Conservation (phyloP, 108 stramenopile genomes). For the Skeletonema potamos region DNA sequence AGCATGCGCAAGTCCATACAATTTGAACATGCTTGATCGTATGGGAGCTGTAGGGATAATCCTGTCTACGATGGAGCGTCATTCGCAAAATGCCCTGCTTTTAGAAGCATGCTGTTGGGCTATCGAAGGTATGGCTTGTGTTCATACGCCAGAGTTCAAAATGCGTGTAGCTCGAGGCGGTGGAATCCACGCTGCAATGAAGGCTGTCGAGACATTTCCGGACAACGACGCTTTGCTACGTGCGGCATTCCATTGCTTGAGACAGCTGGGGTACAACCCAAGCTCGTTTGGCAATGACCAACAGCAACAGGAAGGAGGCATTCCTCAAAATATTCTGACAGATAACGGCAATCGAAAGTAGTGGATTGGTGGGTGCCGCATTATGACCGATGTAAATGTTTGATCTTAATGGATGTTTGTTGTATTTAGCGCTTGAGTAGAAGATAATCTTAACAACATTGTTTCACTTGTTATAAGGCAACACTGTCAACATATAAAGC, state of each 20-base stretch:
- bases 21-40: conserved; percentile 39
- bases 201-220: conserved; percentile 38
- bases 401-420: no score
- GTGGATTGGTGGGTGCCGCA: no score
- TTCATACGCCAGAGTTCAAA: conserved; percentile 17
- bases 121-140: conserved; percentile 27
- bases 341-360: background rate
- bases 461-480: no score
- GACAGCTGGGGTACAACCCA: conserved; percentile 41
- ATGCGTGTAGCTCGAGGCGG: conserved; percentile 28
- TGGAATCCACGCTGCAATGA: conserved; percentile 41
- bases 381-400: no score
- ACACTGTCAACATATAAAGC: no score
- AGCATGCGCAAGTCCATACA: conserved; percentile 29
- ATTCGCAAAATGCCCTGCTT: conserved; percentile 25
- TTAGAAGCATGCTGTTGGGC: conserved; percentile 46
- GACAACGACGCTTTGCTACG: conserved; percentile 35
- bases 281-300: conserved; percentile 18
- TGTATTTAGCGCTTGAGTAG: no score
- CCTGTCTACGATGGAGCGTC: conserved; percentile 28
- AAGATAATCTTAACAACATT: no score
- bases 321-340: background rate
- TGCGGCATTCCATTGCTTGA: conserved; percentile 40
- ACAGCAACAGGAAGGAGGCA: conserved; percentile 4
- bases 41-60: conserved; percentile 35